phyloP scores from a whole-genome alignment of 2,329 filamentous ascomycete genomes.

The Cercospora sp. region DNA sequence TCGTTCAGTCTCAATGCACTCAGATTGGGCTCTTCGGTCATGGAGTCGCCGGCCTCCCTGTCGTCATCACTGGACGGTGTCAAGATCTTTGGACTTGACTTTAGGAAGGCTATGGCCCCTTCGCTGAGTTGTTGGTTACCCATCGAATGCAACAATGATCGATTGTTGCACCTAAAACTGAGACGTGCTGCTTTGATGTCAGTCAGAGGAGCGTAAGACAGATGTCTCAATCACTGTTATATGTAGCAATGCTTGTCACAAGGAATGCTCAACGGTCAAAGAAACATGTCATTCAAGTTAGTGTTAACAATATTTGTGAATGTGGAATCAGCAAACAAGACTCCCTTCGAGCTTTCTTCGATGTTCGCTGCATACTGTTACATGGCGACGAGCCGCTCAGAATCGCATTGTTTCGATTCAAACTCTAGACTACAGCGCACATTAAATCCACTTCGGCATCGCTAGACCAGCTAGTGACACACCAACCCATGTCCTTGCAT shows the following conservation, averaged over 20 bases:
- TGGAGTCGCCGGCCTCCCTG: background rate
- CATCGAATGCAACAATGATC: background rate
- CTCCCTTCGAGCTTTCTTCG: background rate
- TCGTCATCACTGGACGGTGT: background rate
- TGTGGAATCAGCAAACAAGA: background rate
- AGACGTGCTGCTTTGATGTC: background rate
- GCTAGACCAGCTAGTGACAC: background rate
- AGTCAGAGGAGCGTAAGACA: background rate
- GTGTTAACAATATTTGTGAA: background rate
- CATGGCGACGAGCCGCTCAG: background rate
- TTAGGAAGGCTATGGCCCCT: background rate
- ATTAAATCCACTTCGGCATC: background rate
- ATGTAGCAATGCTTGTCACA: background rate
- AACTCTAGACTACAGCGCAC: background rate
- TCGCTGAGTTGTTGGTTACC: background rate
- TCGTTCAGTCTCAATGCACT: background rate
- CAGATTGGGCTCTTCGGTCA: background rate
- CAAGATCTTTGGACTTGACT: background rate
- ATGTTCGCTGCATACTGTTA: background rate
- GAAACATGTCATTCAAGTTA: background rate
- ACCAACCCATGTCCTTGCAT: too few relatives aligned
- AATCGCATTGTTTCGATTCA: background rate
- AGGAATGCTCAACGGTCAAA: background rate
- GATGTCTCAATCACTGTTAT: background rate
- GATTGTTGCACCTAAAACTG: background rate